Evolutionary conservation across 768 basidiomycete species (phyloP).

Genomic region (Daedaleopsis nitida): DNA sequence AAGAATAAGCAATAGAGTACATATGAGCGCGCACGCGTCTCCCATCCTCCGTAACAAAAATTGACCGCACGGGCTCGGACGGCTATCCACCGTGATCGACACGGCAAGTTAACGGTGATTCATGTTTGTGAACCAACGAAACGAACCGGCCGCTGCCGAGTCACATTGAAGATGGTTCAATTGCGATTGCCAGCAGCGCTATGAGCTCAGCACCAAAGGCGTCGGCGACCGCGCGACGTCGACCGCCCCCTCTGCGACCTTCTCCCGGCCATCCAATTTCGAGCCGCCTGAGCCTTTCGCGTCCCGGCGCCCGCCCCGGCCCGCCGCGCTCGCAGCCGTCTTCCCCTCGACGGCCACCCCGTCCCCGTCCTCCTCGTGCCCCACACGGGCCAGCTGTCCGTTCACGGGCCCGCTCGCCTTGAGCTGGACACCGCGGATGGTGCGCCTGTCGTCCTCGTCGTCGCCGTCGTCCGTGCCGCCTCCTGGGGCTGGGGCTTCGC

Average conservation of each 20-base stretch:
- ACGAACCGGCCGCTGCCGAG: neutral
- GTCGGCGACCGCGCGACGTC: slow-evolving; percentile 13
- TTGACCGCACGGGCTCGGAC: no score
- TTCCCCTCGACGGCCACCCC: slow-evolving; percentile 8
- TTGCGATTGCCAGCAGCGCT: no score
- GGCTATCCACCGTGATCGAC: neutral
- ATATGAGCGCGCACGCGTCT: neutral
- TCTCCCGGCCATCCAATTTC: slow-evolving; percentile 22
- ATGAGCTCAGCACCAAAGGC: slow-evolving; percentile 21
- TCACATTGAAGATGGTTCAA: no score
- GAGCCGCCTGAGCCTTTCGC: slow-evolving; percentile 9
- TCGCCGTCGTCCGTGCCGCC: neutral
- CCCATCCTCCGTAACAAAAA: neutral
- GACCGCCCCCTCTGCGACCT: slow-evolving; percentile 10
- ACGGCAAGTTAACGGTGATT: neutral
- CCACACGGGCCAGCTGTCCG: neutral
- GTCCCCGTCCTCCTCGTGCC: slow-evolving; percentile 15
- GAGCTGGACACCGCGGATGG: slow-evolving; percentile 22
- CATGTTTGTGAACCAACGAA: neutral
- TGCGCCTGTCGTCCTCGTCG: slow-evolving; percentile 31
- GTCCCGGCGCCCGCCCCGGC: slow-evolving; percentile 18
- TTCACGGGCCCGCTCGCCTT: slow-evolving; percentile 12
- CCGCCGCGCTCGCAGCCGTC: slow-evolving; percentile 21
- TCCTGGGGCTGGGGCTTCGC: neutral
- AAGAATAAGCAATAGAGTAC: neutral